phyloP scores from a whole-genome alignment of 208 protist genomes.

The Leishmania lainsoni region DNA sequence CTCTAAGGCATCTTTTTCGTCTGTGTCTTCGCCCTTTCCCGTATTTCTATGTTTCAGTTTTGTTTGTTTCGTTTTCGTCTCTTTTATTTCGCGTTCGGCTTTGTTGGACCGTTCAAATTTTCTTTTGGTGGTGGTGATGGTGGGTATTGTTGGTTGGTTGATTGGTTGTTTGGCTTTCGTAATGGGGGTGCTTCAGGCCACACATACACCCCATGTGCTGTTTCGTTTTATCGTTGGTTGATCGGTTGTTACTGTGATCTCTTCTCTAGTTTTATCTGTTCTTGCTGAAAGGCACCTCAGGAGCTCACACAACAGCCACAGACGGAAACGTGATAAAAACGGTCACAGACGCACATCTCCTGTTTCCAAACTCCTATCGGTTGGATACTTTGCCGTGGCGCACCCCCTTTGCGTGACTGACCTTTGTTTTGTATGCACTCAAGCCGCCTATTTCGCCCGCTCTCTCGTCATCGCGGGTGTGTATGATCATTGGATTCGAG shows the following conservation, averaged over 20 bases:
- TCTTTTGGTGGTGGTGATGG: too few species aligned
- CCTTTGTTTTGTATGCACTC: neutral
- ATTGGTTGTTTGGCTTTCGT: too few species aligned
- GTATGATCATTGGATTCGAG: neutral
- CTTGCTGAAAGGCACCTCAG: constrained; percentile 6
- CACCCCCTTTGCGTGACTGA: neutral
- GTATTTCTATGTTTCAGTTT: neutral
- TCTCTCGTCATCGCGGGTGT: neutral
- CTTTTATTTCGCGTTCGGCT: neutral
- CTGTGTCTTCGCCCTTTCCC: neutral
- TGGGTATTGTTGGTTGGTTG: too few species aligned
- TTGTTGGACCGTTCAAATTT: neutral
- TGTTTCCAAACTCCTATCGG: neutral
- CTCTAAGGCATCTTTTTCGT: neutral
- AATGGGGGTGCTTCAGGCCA: too few species aligned
- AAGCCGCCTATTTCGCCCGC: neutral
- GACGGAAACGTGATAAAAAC: neutral
- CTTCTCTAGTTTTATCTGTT: neutral
- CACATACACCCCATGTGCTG: neutral
- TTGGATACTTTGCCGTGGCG: constrained; percentile 1
- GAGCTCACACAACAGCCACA: neutral
- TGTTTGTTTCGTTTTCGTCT: neutral
- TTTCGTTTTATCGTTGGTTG: neutral
- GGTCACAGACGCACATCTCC: neutral
- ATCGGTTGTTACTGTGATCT: neutral